phyloP scores from a whole-genome alignment of 2,329 filamentous ascomycete species.

The Botrytis aclada region DNA sequence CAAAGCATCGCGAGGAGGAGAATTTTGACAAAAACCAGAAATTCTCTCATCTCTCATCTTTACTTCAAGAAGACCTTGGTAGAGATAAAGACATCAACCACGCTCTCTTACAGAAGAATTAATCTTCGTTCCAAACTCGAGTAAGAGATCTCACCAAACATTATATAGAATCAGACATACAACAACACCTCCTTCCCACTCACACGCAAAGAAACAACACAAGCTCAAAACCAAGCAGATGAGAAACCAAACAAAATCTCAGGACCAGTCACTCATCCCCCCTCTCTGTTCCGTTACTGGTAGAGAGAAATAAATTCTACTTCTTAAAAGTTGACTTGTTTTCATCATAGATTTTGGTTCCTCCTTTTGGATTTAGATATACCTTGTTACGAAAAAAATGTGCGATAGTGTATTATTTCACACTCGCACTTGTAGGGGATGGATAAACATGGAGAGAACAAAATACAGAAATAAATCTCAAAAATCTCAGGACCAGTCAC shows the following conservation, averaged over 20 bases:
- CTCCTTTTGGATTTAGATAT: no score
- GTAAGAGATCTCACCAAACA: background rate
- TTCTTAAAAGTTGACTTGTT: background rate
- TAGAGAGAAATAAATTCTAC: no score
- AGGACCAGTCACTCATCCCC: background rate
- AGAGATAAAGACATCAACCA: background rate
- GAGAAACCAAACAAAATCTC: background rate
- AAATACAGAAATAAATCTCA: no score
- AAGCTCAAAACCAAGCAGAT: background rate
- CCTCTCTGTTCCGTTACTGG: no score
- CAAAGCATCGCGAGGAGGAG: background rate
- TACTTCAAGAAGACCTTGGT: background rate
- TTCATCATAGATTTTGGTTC: background rate
- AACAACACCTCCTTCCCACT: background rate
- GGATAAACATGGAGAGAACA: no score
- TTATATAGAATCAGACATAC: rapidly evolving
- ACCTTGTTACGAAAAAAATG: no score
- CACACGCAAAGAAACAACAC: no score
- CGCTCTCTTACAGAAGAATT: rapidly evolving
- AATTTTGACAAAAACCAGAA: background rate
- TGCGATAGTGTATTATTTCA: no score
- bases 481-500: no score
- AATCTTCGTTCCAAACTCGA: rapidly evolving
- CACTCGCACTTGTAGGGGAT: no score
- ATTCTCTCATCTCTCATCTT: no score